Evolutionary conservation across 140 eudicot species (phyloP), one percentile per base, ranked within the genome.

Genomic region (Anethum foeniculum): DNA sequence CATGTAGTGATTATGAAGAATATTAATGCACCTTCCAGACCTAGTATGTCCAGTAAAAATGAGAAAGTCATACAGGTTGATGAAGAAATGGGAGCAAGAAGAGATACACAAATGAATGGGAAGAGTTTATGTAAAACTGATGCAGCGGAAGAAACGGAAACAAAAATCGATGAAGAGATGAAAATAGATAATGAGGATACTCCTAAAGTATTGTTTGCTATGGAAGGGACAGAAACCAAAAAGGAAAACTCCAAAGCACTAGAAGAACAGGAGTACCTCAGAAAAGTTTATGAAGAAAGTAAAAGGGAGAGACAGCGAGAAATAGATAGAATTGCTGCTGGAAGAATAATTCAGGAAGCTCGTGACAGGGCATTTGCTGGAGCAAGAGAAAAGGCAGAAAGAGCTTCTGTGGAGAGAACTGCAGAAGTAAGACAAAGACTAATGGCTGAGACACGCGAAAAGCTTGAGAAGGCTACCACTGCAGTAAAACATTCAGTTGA

Each of bases 271-370:
- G 88, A 88, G 69, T 56, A 43, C 47, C 73, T 39, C 69, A 82
- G 79, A 79, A 82, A 76, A 79, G 78, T 80, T 67, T 87, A 80
- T 80, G 97, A 91, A 84, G 88, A 73, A 43, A 82, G 83, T 32
- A 91, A 84, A 48, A 90, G 83, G 85, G 88, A 86, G 78, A 87
- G 87, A 74, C 96, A 94, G 78, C 86, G 88, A 51, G 95, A 90
- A 67, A 92, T 88, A 75, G 87, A 89, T 32, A 91, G 86, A 81
- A 65, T 85, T 80, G 99, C 90, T 46, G 99, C 87, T 60, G 99
- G 93, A 72, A 87, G 99, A 79, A 96, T 88, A 43, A 90, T 96
- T 18, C 93, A 97, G 21, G 99, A 96, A 88, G 98, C 92, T 85
- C 96, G 99, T 64, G 98, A 96, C 82, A 93, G 99, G 54, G 93